Percentiles rank a stretch among this genome's conserved stretches.
Conservation (phyloP, 75 land plant species). For the Pinus tabuliformis region DNA sequence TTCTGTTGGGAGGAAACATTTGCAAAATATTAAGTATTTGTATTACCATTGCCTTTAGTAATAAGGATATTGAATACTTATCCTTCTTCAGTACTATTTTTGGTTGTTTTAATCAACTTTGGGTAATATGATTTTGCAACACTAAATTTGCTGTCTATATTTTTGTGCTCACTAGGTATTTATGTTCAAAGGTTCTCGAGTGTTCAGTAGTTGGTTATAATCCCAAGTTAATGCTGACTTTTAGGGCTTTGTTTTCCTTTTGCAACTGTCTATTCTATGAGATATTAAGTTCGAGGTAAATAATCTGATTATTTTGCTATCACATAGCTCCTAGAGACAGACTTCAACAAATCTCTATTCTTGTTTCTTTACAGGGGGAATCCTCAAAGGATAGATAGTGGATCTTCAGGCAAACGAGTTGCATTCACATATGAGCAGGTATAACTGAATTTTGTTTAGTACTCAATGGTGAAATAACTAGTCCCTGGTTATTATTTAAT, state of each 20-base stretch:
- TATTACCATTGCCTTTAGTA: not conserved
- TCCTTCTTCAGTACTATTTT: not conserved
- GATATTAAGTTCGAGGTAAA: not conserved
- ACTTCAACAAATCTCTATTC: not conserved
- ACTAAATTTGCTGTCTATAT: too few relatives aligned
- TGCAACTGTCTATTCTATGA: not conserved
- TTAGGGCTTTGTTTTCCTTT: not conserved
- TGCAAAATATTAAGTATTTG: not conserved
- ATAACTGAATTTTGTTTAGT: not conserved
- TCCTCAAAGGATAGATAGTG: slow-evolving; percentile 89
- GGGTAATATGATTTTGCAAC: not conserved
- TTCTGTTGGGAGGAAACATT: too few relatives aligned
- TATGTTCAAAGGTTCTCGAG: not conserved
- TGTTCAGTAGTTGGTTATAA: not conserved
- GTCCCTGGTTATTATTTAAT: too few relatives aligned
- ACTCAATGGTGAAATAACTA: too few relatives aligned
- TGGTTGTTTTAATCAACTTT: not conserved
- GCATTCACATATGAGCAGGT: slow-evolving; percentile 98
- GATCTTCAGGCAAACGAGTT: slow-evolving; percentile 67
- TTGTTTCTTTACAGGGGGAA: slow-evolving; percentile 63
- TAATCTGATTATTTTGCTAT: not conserved
- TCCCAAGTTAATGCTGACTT: not conserved
- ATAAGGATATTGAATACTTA: not conserved
- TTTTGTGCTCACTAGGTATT: too few relatives aligned
- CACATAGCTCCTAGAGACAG: not conserved